A percentile compares a stretch with the other conserved stretches of the same genome.
phyloP scores from a whole-genome alignment of 2,329 filamentous ascomycete genomes.

The Drechslerella stenobrocha region DNA sequence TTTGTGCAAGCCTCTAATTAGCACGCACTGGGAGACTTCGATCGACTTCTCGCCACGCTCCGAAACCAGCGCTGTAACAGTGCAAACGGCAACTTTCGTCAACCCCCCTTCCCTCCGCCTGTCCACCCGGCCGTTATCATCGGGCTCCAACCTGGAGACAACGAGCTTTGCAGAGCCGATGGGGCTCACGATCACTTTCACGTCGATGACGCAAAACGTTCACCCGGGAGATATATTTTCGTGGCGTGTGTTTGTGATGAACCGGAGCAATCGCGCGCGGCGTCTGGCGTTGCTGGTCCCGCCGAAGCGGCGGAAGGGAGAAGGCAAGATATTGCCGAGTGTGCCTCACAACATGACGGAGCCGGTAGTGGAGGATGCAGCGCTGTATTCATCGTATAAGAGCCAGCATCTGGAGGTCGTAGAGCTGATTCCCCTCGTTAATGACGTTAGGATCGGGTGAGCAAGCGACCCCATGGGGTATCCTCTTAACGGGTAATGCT shows the following conservation, averaged over 20 bases:
- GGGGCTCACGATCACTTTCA: constrained; percentile 73
- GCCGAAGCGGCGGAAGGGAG: constrained; percentile 65
- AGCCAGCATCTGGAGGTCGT: constrained; percentile 66
- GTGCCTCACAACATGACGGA: constrained; percentile 61
- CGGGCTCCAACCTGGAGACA: constrained; percentile 59
- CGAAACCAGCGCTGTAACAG: constrained; percentile 59
- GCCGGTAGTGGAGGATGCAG: constrained; percentile 71
- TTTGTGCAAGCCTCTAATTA: constrained; percentile 65
- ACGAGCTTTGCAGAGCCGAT: constrained; percentile 19
- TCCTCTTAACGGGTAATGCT: background rate
- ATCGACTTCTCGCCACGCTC: constrained; percentile 68
- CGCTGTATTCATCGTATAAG: constrained; percentile 72
- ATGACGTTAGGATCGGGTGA: constrained; percentile 71
- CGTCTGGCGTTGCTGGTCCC: constrained; percentile 72
- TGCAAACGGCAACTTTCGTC: constrained; percentile 55
- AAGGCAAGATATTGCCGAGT: constrained; percentile 54
- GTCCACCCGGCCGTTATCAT: constrained; percentile 56
- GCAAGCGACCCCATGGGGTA: constrained; percentile 28
- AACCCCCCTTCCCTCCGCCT: constrained; percentile 65
- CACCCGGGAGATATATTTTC: constrained; percentile 68
- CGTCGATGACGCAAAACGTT: constrained; percentile 64
- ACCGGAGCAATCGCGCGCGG: constrained; percentile 66
- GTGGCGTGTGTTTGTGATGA: constrained; percentile 76
- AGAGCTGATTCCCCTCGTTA: constrained; percentile 73
- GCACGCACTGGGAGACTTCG: constrained; percentile 69